Percentiles rank a stretch among this genome's conserved stretches.
Conservation (phyloP, 148 eudicot genomes). For the Rhododendron simsii region DNA sequence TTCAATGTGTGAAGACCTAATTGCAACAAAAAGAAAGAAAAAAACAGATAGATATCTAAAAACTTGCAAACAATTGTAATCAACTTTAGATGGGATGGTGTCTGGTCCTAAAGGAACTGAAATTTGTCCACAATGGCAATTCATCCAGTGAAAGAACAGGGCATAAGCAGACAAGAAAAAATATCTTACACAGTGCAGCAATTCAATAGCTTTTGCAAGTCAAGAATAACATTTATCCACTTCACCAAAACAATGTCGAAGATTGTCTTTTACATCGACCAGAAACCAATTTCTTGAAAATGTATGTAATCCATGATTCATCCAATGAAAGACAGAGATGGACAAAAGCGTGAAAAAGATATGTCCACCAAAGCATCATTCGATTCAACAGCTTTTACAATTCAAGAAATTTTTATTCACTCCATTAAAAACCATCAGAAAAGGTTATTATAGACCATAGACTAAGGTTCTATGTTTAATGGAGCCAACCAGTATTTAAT, state of each 20-base stretch:
- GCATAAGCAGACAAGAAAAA: not conserved
- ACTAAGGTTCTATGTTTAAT: not conserved
- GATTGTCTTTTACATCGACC: not conserved
- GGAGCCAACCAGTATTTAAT: not conserved
- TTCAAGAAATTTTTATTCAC: not conserved
- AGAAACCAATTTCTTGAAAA: not conserved
- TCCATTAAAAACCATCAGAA: not conserved
- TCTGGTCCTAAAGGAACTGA: not conserved
- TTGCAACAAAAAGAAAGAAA: not conserved
- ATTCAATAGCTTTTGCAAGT: not conserved
- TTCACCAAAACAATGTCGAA: not conserved
- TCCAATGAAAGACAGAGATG: not conserved
- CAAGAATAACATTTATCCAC: not conserved
- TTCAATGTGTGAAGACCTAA: not conserved
- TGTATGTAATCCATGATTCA: not conserved
- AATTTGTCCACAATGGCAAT: not conserved
- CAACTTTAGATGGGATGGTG: not conserved
- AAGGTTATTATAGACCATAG: not conserved
- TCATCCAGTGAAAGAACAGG: not conserved
- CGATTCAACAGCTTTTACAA: not conserved
- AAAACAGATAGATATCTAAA: not conserved
- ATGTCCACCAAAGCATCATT: not conserved
- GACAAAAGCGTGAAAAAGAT: not conserved
- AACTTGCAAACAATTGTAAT: not conserved
- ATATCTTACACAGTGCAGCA: not conserved